These are phyloP conservation scores for Penicillium olsonii DNA, from an alignment of 2,329 filamentous ascomycete species.

Conservation along the genomic window DNA sequence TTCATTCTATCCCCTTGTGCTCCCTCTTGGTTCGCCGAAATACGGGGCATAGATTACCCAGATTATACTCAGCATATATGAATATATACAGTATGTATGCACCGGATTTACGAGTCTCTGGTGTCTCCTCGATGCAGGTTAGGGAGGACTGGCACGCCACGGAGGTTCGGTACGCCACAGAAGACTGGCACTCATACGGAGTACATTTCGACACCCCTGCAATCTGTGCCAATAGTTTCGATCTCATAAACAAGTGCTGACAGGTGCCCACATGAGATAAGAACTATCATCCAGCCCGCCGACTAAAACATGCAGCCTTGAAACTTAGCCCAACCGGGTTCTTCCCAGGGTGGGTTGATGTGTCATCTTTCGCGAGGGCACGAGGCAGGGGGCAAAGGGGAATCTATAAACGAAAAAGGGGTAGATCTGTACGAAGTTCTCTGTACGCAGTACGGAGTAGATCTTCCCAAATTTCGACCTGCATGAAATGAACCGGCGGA, in stretches of 20 bases:
- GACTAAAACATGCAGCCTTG: neutral
- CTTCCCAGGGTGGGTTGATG: constrained; percentile 1
- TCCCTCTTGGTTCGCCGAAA: too few species aligned
- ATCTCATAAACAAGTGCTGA: neutral
- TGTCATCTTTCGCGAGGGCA: neutral
- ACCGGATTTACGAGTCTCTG: neutral
- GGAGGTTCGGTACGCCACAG: too few species aligned
- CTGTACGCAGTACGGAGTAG: neutral
- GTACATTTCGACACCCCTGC: constrained; percentile 1
- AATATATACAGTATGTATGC: neutral
- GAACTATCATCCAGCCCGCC: neutral
- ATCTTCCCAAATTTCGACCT: constrained; percentile 1
- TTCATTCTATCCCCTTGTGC: neutral
- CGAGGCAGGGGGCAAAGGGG: neutral
- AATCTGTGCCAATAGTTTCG: neutral
- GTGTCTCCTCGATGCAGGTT: constrained; percentile 3
- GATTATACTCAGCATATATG: neutral
- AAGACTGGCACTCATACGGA: too few species aligned
- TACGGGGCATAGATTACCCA: too few species aligned
- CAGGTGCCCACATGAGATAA: neutral
- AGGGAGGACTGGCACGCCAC: too few species aligned
- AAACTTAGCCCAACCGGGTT: neutral
- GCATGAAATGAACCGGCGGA: neutral
- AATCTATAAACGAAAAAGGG: constrained; percentile 1
- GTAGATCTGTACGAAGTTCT: neutral